Conservation (phyloP, 371 early-diverging fungal genomes). For the Mucor irregularis region DNA sequence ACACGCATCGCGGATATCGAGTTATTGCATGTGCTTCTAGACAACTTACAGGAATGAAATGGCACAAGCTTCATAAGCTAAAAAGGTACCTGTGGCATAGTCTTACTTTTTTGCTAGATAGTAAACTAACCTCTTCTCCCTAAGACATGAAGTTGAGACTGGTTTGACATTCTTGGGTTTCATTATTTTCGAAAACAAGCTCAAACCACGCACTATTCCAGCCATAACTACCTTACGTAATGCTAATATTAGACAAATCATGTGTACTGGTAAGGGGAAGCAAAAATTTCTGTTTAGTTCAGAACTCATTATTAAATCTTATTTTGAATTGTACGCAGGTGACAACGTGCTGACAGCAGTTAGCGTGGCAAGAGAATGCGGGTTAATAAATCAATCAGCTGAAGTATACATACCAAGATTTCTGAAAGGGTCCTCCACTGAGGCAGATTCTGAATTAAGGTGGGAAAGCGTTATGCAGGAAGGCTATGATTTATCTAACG, state of each 20-base stretch:
- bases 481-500: slow-evolving; percentile 57
- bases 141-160: slow-evolving; percentile 83
- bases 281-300: not conserved
- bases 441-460: slow-evolving; percentile 55
- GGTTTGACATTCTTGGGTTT: slow-evolving; percentile 93
- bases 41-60: slow-evolving; percentile 67
- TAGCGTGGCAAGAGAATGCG: slow-evolving; percentile 93
- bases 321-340: slow-evolving; percentile 38
- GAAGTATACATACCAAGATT: slow-evolving; percentile 64
- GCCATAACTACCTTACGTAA: slow-evolving; percentile 83
- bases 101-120: not conserved
- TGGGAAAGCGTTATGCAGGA: slow-evolving; percentile 77
- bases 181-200: slow-evolving; percentile 98
- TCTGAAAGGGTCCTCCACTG: slow-evolving; percentile 50
- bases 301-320: not conserved
- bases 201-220: slow-evolving; percentile 85
- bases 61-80: slow-evolving; percentile 78
- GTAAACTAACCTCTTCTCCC: not conserved
- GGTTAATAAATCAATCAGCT: slow-evolving; percentile 63
- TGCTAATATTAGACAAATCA: slow-evolving; percentile 93
- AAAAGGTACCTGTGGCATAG: slow-evolving; percentile 40
- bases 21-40: slow-evolving; percentile 93
- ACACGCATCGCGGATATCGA: slow-evolving; percentile 94
- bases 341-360: slow-evolving; percentile 98
- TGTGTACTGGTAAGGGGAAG: slow-evolving; percentile 94